phyloP scores from a whole-genome alignment of 2,329 filamentous ascomycete genomes.

The Amylocarpus encephaloides region DNA sequence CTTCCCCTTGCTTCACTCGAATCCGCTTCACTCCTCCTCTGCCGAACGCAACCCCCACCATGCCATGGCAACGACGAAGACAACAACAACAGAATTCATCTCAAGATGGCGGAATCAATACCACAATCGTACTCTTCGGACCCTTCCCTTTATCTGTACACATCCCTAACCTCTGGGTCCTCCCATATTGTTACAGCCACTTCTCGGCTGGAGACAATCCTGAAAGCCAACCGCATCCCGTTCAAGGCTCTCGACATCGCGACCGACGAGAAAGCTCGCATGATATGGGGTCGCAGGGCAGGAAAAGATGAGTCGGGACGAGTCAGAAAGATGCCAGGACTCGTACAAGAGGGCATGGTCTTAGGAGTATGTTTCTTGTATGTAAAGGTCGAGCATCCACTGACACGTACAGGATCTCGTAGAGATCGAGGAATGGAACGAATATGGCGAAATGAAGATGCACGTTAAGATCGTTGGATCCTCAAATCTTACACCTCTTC shows the following conservation, averaged over 20 bases:
- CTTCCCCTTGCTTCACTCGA: slow-evolving; percentile 1
- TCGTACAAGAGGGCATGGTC: slow-evolving; percentile 82
- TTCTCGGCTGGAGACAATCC: slow-evolving; percentile 89
- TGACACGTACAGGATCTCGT: slow-evolving; percentile 65
- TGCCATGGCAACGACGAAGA: slow-evolving; percentile 1
- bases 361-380: slow-evolving; percentile 63
- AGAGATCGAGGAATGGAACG: slow-evolving; percentile 98
- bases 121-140: slow-evolving; percentile 41
- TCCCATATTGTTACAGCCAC: slow-evolving; percentile 96
- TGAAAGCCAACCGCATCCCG: slow-evolving; percentile 88
- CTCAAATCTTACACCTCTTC: slow-evolving; percentile 12
- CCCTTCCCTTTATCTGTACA: slow-evolving; percentile 85
- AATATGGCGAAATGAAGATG: slow-evolving; percentile 90
- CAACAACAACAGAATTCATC: no score
- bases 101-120: slow-evolving; percentile 29
- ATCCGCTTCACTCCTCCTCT: not conserved
- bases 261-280: slow-evolving; percentile 80
- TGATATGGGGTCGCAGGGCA: slow-evolving; percentile 79
- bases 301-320: slow-evolving; percentile 61
- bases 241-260: slow-evolving; percentile 91
- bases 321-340: slow-evolving; percentile 71
- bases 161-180: slow-evolving; percentile 89
- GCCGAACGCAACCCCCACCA: not conserved
- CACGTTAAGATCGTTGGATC: slow-evolving; percentile 59
- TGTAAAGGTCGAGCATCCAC: not conserved